Percentiles rank a stretch among this genome's conserved stretches.
Evolutionary conservation across 768 basidiomycete species (phyloP).

Genomic region (Dioszegia aurantiaca): DNA sequence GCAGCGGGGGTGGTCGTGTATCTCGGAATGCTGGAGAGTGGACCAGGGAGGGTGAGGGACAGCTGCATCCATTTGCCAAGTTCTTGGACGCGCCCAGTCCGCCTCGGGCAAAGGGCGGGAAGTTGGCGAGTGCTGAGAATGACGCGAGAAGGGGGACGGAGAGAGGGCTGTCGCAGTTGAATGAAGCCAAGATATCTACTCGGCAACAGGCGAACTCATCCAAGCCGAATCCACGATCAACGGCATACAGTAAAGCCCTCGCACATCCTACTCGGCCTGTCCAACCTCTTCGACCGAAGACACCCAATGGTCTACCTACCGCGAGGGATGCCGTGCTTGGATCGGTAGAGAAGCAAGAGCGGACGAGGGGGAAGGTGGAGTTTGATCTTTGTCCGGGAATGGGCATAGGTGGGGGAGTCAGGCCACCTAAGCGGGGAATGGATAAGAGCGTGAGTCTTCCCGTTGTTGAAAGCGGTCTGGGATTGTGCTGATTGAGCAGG

Average conservation of each 20-base stretch:
- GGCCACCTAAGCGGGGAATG: constrained; percentile 17
- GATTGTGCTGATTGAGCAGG: constrained; percentile 4
- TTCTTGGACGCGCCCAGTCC: constrained; percentile 12
- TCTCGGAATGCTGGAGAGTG: no score
- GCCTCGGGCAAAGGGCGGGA: not conserved
- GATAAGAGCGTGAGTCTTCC: constrained; percentile 5
- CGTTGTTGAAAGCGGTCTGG: not conserved
- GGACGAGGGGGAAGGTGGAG: constrained; percentile 4
- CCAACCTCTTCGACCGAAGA: not conserved
- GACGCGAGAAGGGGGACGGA: not conserved
- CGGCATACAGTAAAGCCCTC: no score
- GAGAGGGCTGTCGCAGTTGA: no score
- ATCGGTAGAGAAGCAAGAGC: constrained; percentile 1
- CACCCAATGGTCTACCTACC: constrained; percentile 1
- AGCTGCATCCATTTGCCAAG: not conserved
- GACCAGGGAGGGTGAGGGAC: not conserved
- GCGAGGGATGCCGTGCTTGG: not conserved
- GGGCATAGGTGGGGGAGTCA: constrained; percentile 19
- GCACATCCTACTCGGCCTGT: not conserved
- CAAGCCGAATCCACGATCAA: no score
- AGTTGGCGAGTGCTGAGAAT: not conserved
- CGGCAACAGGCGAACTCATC: no score
- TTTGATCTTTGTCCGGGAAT: constrained; percentile 38
- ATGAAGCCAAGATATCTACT: no score
- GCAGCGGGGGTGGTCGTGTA: not conserved